Evolutionary conservation across 768 basidiomycete genomes (phyloP).

Genomic region (Xerocomus potaroensis): DNA sequence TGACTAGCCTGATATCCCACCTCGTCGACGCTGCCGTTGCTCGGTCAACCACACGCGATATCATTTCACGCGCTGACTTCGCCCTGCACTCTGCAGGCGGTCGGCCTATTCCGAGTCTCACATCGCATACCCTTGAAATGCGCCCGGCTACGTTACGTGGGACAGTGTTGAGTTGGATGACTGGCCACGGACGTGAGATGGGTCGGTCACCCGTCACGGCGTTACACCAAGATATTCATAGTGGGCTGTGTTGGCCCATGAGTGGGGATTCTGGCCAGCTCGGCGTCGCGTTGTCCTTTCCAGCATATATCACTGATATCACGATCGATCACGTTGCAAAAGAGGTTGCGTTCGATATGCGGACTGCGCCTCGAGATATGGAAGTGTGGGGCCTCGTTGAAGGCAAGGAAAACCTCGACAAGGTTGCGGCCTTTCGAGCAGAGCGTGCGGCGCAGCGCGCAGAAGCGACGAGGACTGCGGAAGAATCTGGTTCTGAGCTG

Average conservation of each 20-base stretch:
- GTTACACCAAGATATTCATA: conserved; percentile 78
- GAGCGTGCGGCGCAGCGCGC: conserved; percentile 37
- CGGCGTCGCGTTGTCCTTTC: conserved; percentile 70
- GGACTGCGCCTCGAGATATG: conserved; percentile 79
- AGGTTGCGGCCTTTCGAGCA: conserved; percentile 52
- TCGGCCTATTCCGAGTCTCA: conserved; percentile 74
- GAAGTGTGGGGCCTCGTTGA: conserved; percentile 92
- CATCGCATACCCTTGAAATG: conserved; percentile 73
- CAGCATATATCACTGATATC: conserved; percentile 55
- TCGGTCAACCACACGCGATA: conserved; percentile 65
- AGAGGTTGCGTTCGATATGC: conserved; percentile 78
- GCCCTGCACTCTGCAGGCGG: conserved; percentile 84
- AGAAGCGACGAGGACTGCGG: conserved; percentile 31
- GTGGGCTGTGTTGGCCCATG: conserved; percentile 95
- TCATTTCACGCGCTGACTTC: conserved; percentile 77
- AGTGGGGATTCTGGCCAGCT: conserved; percentile 72
- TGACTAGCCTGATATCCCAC: conserved; percentile 63
- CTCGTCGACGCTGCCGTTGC: conserved; percentile 76
- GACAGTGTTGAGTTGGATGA: conserved; percentile 51
- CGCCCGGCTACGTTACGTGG: conserved; percentile 46
- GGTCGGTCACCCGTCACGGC: conserved; percentile 85
- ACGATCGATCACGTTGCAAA: conserved; percentile 85
- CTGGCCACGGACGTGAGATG: conserved; percentile 55
- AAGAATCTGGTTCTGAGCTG: conserved; percentile 23
- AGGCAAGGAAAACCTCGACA: conserved; percentile 63